Conservation (phyloP, 1,284 basidiomycete genomes). For the Flammula alnicola region DNA sequence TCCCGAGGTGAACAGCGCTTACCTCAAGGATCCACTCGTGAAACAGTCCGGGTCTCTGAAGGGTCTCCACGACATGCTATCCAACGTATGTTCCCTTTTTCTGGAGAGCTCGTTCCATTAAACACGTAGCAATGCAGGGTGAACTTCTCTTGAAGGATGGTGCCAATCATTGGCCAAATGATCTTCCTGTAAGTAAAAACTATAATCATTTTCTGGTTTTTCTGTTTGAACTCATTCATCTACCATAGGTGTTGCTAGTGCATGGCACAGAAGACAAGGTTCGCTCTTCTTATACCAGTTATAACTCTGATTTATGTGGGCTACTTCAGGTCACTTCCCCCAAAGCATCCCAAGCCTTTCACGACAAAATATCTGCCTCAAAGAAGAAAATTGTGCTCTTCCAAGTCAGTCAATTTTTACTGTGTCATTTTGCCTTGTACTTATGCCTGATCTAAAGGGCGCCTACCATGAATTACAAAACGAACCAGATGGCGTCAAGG, state of each 20-base stretch:
- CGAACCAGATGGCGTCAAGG: constrained; percentile 74
- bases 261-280: constrained; percentile 83
- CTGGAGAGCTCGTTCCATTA: neutral
- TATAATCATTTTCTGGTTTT: no score
- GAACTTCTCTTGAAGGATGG: constrained; percentile 57
- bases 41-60: constrained; percentile 64
- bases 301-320: neutral
- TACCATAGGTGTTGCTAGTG: constrained; percentile 60
- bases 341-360: constrained; percentile 65
- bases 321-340: constrained; percentile 58
- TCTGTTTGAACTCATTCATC: constrained; percentile 4
- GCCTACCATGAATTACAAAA: constrained; percentile 86
- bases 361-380: constrained; percentile 57
- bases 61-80: constrained; percentile 77
- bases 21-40: constrained; percentile 70
- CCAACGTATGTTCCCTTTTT: constrained; percentile 49
- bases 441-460: constrained; percentile 47
- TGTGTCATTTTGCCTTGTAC: neutral
- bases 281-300: constrained; percentile 9
- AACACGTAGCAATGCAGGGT: constrained; percentile 54
- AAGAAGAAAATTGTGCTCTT: constrained; percentile 70
- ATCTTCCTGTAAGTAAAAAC: constrained; percentile 70
- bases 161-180: constrained; percentile 71
- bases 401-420: constrained; percentile 44
- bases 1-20: constrained; percentile 55